phyloP scores from a whole-genome alignment of 1,139 yeast genomes.

The Saccharomyces uvarum region DNA sequence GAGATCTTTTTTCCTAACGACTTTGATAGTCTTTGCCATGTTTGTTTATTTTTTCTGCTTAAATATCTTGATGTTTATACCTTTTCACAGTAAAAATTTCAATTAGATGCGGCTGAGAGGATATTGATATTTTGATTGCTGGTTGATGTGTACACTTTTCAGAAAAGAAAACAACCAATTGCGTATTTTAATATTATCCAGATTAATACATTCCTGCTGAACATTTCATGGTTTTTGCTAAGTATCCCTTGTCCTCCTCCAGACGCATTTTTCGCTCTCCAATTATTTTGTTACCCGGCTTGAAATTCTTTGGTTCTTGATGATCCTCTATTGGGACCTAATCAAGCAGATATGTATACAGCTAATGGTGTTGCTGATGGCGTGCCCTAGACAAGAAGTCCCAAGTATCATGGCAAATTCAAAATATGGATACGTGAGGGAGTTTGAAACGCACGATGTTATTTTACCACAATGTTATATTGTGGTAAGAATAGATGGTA shows the following conservation, averaged over 20 bases:
- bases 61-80: background rate
- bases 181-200: background rate
- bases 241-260: background rate
- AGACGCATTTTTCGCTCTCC: background rate
- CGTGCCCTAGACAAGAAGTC: background rate
- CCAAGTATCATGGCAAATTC: conserved; percentile 58
- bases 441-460: conserved; percentile 66
- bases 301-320: background rate
- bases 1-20: conserved; percentile 21
- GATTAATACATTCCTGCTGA: background rate
- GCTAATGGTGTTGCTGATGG: background rate
- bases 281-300: background rate
- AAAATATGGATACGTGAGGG: conserved; percentile 75
- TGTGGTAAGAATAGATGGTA: conserved; percentile 83
- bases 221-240: background rate
- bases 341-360: background rate
- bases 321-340: background rate
- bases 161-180: background rate
- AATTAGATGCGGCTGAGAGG: background rate
- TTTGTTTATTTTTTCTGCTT: background rate
- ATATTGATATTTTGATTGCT: background rate
- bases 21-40: conserved; percentile 20
- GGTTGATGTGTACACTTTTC: background rate
- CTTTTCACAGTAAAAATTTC: background rate
- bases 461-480: conserved; percentile 76